Conservation (phyloP, 805 yeast species). For the Hanseniaspora pseudoguilliermondii region DNA sequence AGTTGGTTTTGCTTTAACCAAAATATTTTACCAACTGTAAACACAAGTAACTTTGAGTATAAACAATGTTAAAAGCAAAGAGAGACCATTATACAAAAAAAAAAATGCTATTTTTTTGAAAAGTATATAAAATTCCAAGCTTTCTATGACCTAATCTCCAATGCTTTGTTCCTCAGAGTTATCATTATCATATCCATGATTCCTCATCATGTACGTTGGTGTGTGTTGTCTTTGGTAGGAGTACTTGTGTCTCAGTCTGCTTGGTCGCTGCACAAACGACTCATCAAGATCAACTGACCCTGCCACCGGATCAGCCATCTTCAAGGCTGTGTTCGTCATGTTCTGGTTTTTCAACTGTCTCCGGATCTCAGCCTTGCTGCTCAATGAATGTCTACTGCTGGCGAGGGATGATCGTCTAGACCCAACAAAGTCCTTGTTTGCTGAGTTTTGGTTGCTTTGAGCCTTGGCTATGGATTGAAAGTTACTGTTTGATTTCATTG, state of each 20-base stretch:
- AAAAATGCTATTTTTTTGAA: too few relatives aligned
- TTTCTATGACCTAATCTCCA: not conserved
- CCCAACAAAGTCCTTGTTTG: not conserved
- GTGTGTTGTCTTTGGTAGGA: not conserved
- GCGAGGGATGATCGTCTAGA: conserved; percentile 2
- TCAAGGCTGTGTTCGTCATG: conserved; percentile 5
- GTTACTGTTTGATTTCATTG: not conserved
- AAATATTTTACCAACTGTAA: too few relatives aligned
- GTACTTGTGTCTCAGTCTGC: not conserved
- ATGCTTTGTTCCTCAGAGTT: conserved; percentile 8
- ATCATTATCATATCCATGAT: conserved; percentile 1
- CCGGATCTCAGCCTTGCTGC: conserved; percentile 1
- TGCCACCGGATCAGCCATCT: conserved; percentile 12
- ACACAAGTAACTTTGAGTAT: too few relatives aligned
- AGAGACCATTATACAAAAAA: too few relatives aligned
- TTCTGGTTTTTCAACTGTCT: conserved; percentile 5
- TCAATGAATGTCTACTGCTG: conserved; percentile 6
- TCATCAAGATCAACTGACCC: conserved; percentile 9
- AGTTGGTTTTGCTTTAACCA: too few relatives aligned
- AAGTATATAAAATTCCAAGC: not conserved
- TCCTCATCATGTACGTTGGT: not conserved
- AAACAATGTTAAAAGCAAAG: not conserved
- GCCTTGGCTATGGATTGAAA: too few relatives aligned
- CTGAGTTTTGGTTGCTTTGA: not conserved
- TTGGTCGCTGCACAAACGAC: not conserved